These are phyloP conservation scores for Lactarius sanguifluus DNA, from an alignment of 768 basidiomycete genomes.

Conservation along the genomic window DNA sequence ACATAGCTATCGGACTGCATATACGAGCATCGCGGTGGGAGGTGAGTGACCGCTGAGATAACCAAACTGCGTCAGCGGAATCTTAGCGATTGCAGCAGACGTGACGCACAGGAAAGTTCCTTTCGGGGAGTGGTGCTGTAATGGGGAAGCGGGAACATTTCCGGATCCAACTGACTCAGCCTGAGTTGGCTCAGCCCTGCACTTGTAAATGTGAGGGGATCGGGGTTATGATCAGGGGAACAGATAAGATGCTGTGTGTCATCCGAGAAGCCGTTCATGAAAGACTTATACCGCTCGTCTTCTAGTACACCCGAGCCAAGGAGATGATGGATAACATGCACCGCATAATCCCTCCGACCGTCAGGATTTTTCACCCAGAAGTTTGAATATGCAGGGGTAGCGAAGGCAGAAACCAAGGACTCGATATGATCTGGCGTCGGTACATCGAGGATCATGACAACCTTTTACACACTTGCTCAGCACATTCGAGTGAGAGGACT, in stretches of 20 bases:
- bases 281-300: constrained; percentile 63
- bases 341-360: constrained; percentile 43
- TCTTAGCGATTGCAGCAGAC: background rate
- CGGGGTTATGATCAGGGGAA: constrained; percentile 56
- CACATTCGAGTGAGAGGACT: background rate
- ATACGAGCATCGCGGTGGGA: constrained; percentile 10
- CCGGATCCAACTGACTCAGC: constrained; percentile 65
- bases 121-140: constrained; percentile 46
- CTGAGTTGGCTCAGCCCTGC: constrained; percentile 70
- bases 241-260: constrained; percentile 74
- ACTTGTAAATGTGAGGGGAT: constrained; percentile 73
- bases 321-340: constrained; percentile 66
- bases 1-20: constrained; percentile 24
- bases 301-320: constrained; percentile 70
- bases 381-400: constrained; percentile 45
- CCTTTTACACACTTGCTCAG: constrained; percentile 44
- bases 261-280: constrained; percentile 67
- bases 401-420: constrained; percentile 50
- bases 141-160: constrained; percentile 71
- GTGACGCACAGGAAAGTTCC: constrained; percentile 37
- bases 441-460: constrained; percentile 67
- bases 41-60: constrained; percentile 29
- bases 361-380: constrained; percentile 47
- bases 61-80: background rate
- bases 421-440: constrained; percentile 60